These are phyloP conservation scores for barley (Hordeum vulgare) DNA, from an alignment of 176 grass and related monocot species.

Conservation along the genomic window DNA sequence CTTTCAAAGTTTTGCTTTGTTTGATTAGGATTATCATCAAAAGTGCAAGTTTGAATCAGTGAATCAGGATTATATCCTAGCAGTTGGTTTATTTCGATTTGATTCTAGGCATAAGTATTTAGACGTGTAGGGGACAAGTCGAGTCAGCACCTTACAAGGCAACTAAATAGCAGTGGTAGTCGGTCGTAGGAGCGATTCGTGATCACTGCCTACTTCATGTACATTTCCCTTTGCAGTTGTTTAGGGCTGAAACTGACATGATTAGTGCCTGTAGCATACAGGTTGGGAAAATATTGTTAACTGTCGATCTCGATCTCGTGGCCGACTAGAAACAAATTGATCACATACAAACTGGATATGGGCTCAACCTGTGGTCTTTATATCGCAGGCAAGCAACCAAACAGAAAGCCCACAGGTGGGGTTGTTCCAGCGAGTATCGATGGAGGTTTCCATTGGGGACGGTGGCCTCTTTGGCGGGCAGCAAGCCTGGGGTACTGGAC, in stretches of 20 bases:
- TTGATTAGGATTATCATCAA: not conserved
- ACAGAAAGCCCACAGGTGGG: not conserved
- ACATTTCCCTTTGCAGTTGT: not conserved
- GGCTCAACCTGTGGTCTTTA: not conserved
- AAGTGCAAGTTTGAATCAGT: not conserved
- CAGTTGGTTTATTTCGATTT: not conserved
- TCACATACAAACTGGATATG: not conserved
- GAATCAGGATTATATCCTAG: not conserved
- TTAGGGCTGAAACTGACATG: not conserved
- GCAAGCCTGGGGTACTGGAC: too few species aligned
- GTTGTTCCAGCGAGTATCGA: not conserved
- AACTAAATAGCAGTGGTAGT: too few species aligned
- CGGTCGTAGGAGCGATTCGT: not conserved
- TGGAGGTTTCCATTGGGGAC: too few species aligned
- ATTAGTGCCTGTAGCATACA: not conserved
- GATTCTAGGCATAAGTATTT: not conserved
- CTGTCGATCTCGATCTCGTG: not conserved
- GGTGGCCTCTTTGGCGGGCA: too few species aligned
- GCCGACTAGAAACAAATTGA: not conserved
- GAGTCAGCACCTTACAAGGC: too few species aligned
- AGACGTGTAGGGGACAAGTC: not conserved
- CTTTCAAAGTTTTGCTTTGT: not conserved
- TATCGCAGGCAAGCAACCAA: not conserved
- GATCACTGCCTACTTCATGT: not conserved
- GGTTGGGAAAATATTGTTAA: not conserved